Conservation (phyloP, 352 stramenopile genomes). For the Pythium aphanidermatum region DNA sequence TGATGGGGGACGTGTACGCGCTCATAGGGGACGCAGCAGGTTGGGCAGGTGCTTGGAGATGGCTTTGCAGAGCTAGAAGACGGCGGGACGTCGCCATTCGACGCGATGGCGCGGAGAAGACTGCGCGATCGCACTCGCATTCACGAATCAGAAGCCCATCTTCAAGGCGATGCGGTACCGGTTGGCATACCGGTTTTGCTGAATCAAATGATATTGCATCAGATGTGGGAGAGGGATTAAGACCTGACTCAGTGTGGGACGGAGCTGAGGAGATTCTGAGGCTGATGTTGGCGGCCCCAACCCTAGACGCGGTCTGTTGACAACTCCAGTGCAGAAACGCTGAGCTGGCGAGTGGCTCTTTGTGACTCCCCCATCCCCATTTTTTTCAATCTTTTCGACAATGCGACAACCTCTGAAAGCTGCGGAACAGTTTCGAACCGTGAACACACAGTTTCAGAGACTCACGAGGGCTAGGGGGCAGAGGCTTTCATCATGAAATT, state of each 20-base stretch:
- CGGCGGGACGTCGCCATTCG: slow-evolving; percentile 20
- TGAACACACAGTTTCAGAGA: slow-evolving; percentile 8
- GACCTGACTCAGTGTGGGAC: too few species aligned
- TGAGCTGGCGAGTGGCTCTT: slow-evolving; percentile 7
- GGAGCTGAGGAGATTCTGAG: too few species aligned
- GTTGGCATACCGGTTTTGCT: too few species aligned
- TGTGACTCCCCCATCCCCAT: neutral
- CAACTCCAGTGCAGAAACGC: too few species aligned
- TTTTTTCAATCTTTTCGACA: slow-evolving; percentile 4
- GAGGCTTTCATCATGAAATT: too few species aligned
- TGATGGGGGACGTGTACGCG: slow-evolving; percentile 62
- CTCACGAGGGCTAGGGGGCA: too few species aligned
- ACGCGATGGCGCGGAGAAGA: neutral
- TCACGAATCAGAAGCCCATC: slow-evolving; percentile 4
- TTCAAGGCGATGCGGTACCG: too few species aligned
- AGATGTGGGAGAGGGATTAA: too few species aligned
- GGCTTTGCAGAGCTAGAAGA: slow-evolving; percentile 24
- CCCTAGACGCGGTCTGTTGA: too few species aligned
- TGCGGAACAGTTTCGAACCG: slow-evolving; percentile 9
- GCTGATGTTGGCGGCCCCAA: too few species aligned
- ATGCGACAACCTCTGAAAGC: slow-evolving; percentile 3
- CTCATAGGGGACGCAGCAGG: neutral
- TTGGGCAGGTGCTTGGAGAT: slow-evolving; percentile 12
- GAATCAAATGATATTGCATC: too few species aligned
- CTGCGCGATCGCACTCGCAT: slow-evolving; percentile 13